Base-by-base conservation (phyloP, 2,329 filamentous ascomycete genomes). In the Fusarium poae region DNA sequence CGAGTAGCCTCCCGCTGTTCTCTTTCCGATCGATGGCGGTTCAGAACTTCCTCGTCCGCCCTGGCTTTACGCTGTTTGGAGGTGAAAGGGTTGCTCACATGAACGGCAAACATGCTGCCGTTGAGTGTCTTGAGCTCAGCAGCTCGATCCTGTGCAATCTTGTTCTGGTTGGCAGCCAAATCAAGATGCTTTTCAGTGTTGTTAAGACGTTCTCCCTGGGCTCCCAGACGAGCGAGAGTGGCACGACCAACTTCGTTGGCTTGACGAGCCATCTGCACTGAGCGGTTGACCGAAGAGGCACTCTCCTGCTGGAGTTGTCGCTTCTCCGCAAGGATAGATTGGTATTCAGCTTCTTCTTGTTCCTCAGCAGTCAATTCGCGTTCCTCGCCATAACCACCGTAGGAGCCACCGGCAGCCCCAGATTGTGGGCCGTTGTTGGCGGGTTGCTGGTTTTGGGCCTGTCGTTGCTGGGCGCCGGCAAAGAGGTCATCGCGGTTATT, bases 51-150 rank as follows among this genome's bases (percentile, higher is more conserved):
- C 51, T 90, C 84, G 68, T 96, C 92, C 40, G 88, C 86, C 59
- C 87, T 88, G 56, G 85, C 83, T 29, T 85, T 86, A 44, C 90
- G 86, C 70, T 85, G 86, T 66, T 87, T 88, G 16, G 88, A 88
- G 0, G 92, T 96, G 77, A 97, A 93, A 0, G 91, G 91, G 73
- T 93, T 93, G 54, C 84, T 84, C 27, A 94, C 90, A 74, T 94
- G 91, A 23, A 94, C 87, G 7, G 92, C 92, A 75, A 97, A 97
- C 93, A 97, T 97, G 82, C 91, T 94, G 67, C 91, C 85, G 79
- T 97, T 97, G 50, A 97, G 83, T 1, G 88, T 92, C 82, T 95
- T 95, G 37, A 97, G 83, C 76, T 97, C 93, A 48, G 89, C 88
- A 2, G 93, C 91, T 72, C 92, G 92, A 70, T 94, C 92, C 72